These are phyloP conservation scores for Teunomyces tritomae DNA, from an alignment of 805 yeast species.

Conservation along the genomic window DNA sequence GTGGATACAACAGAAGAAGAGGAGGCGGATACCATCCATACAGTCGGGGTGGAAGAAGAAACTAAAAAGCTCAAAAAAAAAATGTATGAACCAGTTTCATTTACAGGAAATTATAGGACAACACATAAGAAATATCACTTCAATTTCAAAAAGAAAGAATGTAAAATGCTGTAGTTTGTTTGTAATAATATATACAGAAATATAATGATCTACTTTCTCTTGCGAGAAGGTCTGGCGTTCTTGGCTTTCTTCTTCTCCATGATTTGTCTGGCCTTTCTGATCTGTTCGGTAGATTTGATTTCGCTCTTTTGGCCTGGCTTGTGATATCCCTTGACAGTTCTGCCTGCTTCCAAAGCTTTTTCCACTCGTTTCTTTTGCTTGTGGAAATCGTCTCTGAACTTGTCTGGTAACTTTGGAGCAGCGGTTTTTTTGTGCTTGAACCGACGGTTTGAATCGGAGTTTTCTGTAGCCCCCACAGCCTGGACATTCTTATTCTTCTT, in stretches of 20 bases:
- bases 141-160: not conserved
- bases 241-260: slow-evolving; percentile 76
- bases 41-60: slow-evolving; percentile 36
- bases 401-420: slow-evolving; percentile 92
- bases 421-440: slow-evolving; percentile 71
- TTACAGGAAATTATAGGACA: not conserved
- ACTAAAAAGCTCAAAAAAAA: not conserved
- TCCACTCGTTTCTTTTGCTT: slow-evolving; percentile 79
- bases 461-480: slow-evolving; percentile 55
- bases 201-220: slow-evolving; percentile 8
- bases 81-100: not conserved
- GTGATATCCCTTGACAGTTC: slow-evolving; percentile 64
- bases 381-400: slow-evolving; percentile 79
- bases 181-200: not conserved
- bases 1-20: slow-evolving; percentile 27
- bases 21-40: slow-evolving; percentile 44
- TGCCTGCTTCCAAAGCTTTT: slow-evolving; percentile 75
- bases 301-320: slow-evolving; percentile 50
- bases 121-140: not conserved
- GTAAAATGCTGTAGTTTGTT: not conserved
- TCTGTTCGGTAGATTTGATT: slow-evolving; percentile 65
- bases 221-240: slow-evolving; percentile 66
- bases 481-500: slow-evolving; percentile 62
- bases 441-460: slow-evolving; percentile 29
- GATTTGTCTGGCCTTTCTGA: slow-evolving; percentile 68